phyloP scores from a whole-genome alignment of 2,329 filamentous ascomycete species.

The Exophiala xenobiotica region DNA sequence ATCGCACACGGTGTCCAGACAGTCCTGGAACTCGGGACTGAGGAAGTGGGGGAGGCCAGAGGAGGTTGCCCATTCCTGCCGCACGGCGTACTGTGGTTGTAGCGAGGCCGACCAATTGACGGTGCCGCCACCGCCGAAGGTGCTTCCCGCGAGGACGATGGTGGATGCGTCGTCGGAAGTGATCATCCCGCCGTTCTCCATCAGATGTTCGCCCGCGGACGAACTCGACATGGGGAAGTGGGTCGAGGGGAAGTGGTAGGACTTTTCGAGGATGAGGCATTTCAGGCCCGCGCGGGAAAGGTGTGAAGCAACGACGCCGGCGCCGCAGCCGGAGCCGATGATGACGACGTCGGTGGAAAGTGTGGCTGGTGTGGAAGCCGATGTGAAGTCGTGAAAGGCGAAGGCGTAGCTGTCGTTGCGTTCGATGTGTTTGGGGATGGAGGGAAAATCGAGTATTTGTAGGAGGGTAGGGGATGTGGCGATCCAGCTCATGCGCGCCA shows the following conservation, averaged over 20 bases:
- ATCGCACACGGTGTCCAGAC: slow-evolving; percentile 73
- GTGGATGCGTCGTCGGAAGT: slow-evolving; percentile 59
- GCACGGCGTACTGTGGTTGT: slow-evolving; percentile 71
- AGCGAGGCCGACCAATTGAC: slow-evolving; percentile 76
- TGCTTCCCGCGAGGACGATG: slow-evolving; percentile 65
- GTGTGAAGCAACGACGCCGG: slow-evolving; percentile 59
- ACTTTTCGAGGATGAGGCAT: slow-evolving; percentile 81
- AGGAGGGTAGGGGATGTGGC: slow-evolving; percentile 52
- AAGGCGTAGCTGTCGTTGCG: slow-evolving; percentile 54
- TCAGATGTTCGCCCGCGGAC: slow-evolving; percentile 63
- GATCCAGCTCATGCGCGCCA: slow-evolving; percentile 56
- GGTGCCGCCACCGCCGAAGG: slow-evolving; percentile 83
- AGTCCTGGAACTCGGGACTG: slow-evolving; percentile 71
- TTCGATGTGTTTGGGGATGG: slow-evolving; percentile 54
- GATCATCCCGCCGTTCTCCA: slow-evolving; percentile 63
- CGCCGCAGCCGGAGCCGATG: slow-evolving; percentile 83
- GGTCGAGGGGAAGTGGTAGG: slow-evolving; percentile 70
- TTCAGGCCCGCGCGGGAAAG: slow-evolving; percentile 58
- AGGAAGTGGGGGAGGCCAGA: slow-evolving; percentile 70
- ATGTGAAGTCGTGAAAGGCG: slow-evolving; percentile 58
- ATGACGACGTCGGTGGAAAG: slow-evolving; percentile 76
- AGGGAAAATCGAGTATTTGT: slow-evolving; percentile 54
- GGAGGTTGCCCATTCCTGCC: slow-evolving; percentile 67
- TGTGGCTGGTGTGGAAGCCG: slow-evolving; percentile 53
- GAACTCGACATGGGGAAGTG: slow-evolving; percentile 72